Percentiles rank a stretch among this genome's conserved stretches.
These are phyloP conservation scores for Thuja plicata DNA, from an alignment of 83 land plant genomes.

Conservation along the genomic window DNA sequence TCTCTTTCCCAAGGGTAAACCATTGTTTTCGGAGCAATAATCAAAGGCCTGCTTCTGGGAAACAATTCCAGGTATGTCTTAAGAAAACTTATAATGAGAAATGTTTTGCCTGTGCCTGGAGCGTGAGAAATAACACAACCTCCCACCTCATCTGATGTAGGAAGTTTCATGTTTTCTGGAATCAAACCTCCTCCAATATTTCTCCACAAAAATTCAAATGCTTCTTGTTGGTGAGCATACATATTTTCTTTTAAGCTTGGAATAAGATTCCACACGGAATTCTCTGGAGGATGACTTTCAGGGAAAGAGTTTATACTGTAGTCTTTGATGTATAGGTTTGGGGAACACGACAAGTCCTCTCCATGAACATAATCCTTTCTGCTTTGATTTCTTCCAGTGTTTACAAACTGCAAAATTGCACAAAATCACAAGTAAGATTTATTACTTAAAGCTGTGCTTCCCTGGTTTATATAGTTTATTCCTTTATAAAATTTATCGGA, in stretches of 20 bases:
- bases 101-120: slow-evolving; percentile 92
- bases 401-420: not conserved
- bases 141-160: slow-evolving; percentile 15
- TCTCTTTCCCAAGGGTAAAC: slow-evolving; percentile 71
- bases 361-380: not conserved
- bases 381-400: not conserved
- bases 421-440: not conserved
- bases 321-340: slow-evolving; percentile 9
- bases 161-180: slow-evolving; percentile 36
- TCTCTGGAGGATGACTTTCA: not conserved
- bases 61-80: slow-evolving; percentile 47
- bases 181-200: slow-evolving; percentile 53
- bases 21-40: slow-evolving; percentile 75
- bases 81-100: slow-evolving; percentile 56
- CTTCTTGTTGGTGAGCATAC: slow-evolving; percentile 71
- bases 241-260: slow-evolving; percentile 41
- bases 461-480: not conserved
- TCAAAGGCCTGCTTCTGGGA: slow-evolving; percentile 54
- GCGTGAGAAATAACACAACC: slow-evolving; percentile 93
- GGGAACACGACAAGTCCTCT: not conserved
- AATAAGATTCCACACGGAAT: slow-evolving; percentile 53
- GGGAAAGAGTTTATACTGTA: not conserved
- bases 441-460: not conserved
- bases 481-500: not conserved
- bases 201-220: slow-evolving; percentile 74